phyloP scores from a whole-genome alignment of 2,329 filamentous ascomycete species.

The Arthrobotrys musiformis region DNA sequence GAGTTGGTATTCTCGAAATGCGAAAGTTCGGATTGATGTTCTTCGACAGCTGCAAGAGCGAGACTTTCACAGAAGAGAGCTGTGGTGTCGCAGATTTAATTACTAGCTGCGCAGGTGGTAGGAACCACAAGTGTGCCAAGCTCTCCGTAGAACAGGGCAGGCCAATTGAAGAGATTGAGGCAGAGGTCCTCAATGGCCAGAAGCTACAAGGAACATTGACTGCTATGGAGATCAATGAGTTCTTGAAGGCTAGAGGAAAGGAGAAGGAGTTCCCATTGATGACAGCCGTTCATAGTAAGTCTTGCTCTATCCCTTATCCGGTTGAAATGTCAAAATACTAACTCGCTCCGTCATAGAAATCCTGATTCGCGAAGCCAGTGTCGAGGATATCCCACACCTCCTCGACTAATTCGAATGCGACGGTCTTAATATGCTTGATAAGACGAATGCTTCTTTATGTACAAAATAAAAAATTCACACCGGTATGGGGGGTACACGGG shows the following conservation, averaged over 20 bases:
- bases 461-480: constrained; percentile 11
- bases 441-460: not conserved
- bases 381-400: constrained; percentile 46
- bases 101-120: constrained; percentile 88
- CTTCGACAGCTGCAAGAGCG: constrained; percentile 83
- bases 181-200: constrained; percentile 90
- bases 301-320: not conserved
- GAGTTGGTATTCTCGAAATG: constrained; percentile 94
- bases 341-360: constrained; percentile 25
- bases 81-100: constrained; percentile 95
- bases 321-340: not conserved
- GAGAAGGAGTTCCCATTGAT: constrained; percentile 91
- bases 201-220: constrained; percentile 95
- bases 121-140: constrained; percentile 94
- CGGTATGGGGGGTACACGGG: not conserved
- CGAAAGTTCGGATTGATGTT: constrained; percentile 94
- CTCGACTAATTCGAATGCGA: not conserved
- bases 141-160: constrained; percentile 82
- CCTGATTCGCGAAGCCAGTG: constrained; percentile 33
- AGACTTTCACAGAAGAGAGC: constrained; percentile 96
- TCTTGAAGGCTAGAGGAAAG: constrained; percentile 79
- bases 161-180: constrained; percentile 86
- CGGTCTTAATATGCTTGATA: not conserved
- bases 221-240: constrained; percentile 88
- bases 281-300: constrained; percentile 76